These are phyloP conservation scores for Jaminaea rosea DNA, from an alignment of 1,284 basidiomycete species.

Conservation along the genomic window DNA sequence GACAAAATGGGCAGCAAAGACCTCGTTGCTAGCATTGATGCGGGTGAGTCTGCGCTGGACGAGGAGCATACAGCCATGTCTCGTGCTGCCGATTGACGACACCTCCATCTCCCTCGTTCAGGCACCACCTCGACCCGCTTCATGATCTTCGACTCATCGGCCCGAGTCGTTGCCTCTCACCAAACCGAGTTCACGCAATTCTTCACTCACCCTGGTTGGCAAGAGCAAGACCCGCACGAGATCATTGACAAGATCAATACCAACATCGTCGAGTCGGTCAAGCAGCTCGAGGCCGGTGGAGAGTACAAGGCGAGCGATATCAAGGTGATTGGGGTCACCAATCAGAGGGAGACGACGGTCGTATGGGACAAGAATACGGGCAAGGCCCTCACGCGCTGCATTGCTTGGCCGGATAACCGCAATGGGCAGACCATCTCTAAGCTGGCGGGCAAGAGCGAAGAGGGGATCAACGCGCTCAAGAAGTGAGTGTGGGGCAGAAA, in stretches of 20 bases:
- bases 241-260: slow-evolving; percentile 68
- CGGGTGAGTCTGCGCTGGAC: slow-evolving; percentile 4
- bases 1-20: too few relatives aligned
- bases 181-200: slow-evolving; percentile 54
- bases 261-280: slow-evolving; percentile 68
- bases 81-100: too few relatives aligned
- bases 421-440: slow-evolving; percentile 74
- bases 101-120: neutral
- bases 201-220: slow-evolving; percentile 59
- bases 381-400: slow-evolving; percentile 70
- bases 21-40: slow-evolving; percentile 15
- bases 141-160: slow-evolving; percentile 82
- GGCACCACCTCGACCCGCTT: slow-evolving; percentile 73
- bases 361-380: slow-evolving; percentile 87
- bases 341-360: slow-evolving; percentile 92
- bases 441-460: slow-evolving; percentile 64
- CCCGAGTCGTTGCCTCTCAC: slow-evolving; percentile 74
- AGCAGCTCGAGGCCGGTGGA: slow-evolving; percentile 59
- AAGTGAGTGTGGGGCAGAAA: too few relatives aligned
- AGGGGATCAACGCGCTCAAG: slow-evolving; percentile 63
- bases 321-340: slow-evolving; percentile 93
- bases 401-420: slow-evolving; percentile 92
- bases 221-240: slow-evolving; percentile 83
- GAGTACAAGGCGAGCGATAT: slow-evolving; percentile 71
- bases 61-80: too few relatives aligned